These are phyloP conservation scores for Cystoisospora suis DNA, from an alignment of 169 alveolate genomes.

Conservation along the genomic window DNA sequence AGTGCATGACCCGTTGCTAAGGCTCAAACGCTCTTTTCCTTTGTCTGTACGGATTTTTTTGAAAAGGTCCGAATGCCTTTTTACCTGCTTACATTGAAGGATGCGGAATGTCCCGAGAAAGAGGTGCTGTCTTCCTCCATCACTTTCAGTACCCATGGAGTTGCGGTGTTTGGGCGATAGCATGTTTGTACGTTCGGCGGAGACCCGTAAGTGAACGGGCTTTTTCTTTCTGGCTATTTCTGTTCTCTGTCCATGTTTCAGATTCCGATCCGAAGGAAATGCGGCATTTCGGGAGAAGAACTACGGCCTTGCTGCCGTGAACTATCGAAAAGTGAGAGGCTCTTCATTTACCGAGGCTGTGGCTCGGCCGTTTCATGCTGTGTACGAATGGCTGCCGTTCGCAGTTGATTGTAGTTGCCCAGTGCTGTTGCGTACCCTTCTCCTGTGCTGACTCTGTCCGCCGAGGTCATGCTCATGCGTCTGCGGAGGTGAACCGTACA, in stretches of 20 bases:
- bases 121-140: too few relatives aligned
- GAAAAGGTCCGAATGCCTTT: too few relatives aligned
- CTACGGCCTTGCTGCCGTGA: slow-evolving; percentile 62
- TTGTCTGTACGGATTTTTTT: too few relatives aligned
- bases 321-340: slow-evolving; percentile 48
- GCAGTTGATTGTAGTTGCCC: not conserved
- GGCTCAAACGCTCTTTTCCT: too few relatives aligned
- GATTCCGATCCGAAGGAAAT: slow-evolving; percentile 60
- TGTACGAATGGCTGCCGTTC: not conserved
- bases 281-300: slow-evolving; percentile 45
- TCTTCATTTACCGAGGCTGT: not conserved
- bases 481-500: not conserved
- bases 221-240: not conserved
- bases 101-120: too few relatives aligned
- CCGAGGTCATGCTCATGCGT: not conserved
- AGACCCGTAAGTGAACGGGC: too few relatives aligned
- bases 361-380: not conserved
- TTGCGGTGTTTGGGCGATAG: too few relatives aligned
- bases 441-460: not conserved
- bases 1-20: too few relatives aligned
- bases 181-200: too few relatives aligned
- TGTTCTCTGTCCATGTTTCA: not conserved
- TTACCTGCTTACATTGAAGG: too few relatives aligned
- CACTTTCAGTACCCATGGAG: too few relatives aligned
- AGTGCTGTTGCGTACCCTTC: not conserved